A percentile compares a stretch with the other conserved stretches of the same genome.
These are phyloP conservation scores for Sugiyamaella boreocaroliniensis DNA, from an alignment of 805 yeast genomes.

Conservation along the genomic window DNA sequence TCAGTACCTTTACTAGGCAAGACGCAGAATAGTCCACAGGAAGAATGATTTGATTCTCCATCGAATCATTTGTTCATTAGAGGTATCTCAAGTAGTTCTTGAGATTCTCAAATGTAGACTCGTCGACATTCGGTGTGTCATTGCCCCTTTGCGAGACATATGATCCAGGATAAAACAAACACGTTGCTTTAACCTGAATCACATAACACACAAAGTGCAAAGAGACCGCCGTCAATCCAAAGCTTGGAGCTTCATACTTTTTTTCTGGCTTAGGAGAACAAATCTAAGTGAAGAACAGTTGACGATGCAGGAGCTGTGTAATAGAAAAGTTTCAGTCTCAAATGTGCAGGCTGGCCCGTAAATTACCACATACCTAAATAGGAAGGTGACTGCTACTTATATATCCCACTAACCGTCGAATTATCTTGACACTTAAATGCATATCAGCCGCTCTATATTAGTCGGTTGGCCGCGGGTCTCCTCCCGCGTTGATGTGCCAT, in stretches of 20 bases:
- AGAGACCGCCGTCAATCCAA: constrained; percentile 17
- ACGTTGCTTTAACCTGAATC: not conserved
- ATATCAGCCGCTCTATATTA: not conserved
- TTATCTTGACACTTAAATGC: not conserved
- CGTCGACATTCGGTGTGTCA: constrained; percentile 21
- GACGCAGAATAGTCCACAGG: not conserved
- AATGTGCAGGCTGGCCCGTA: not conserved
- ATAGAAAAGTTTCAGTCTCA: constrained; percentile 1
- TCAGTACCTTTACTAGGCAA: not conserved
- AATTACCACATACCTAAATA: not conserved
- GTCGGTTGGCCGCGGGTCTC: not conserved
- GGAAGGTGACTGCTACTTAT: not conserved
- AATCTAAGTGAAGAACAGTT: not conserved
- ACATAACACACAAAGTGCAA: constrained; percentile 11
- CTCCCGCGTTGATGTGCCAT: not conserved
- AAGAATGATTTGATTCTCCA: not conserved
- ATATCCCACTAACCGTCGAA: not conserved
- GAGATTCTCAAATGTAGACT: not conserved
- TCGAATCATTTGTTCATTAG: not conserved
- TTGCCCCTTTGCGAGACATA: constrained; percentile 13
- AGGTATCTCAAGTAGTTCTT: not conserved
- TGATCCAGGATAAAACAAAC: not conserved
- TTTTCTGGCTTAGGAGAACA: not conserved
- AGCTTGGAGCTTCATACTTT: constrained; percentile 7
- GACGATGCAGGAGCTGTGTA: not conserved